A percentile compares a stretch with the other conserved stretches of the same genome.
Conservation (phyloP, 2,329 filamentous ascomycete genomes). For the Rutstroemia sp. region DNA sequence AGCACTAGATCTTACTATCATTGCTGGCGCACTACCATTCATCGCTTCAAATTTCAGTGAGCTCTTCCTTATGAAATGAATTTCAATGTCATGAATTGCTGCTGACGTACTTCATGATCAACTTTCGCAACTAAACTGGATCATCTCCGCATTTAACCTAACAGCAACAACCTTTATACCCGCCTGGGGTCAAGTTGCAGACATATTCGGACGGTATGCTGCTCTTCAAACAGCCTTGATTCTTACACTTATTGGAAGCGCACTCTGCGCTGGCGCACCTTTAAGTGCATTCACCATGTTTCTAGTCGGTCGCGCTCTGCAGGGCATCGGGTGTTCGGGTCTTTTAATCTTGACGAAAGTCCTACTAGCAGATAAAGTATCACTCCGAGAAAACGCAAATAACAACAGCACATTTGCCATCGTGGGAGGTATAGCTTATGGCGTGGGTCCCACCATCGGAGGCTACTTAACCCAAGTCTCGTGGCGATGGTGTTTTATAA, state of each 20-base stretch:
- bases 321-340: slow-evolving; percentile 55
- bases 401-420: slow-evolving; percentile 57
- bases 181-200: slow-evolving; percentile 55
- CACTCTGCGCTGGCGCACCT: slow-evolving; percentile 52
- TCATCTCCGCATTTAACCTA: slow-evolving; percentile 61
- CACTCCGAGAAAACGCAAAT: slow-evolving; percentile 51
- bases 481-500: slow-evolving; percentile 63
- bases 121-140: slow-evolving; percentile 57
- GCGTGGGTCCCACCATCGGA: slow-evolving; percentile 51
- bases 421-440: slow-evolving; percentile 51
- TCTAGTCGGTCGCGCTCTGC: slow-evolving; percentile 54
- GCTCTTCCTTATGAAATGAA: slow-evolving; percentile 12
- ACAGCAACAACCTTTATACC: slow-evolving; percentile 61
- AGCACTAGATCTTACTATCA: slow-evolving; percentile 57
- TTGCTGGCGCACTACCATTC: slow-evolving; percentile 51
- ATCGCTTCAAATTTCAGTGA: slow-evolving; percentile 59
- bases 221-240: slow-evolving; percentile 50
- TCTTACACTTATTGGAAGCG: slow-evolving; percentile 51
- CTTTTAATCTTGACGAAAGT: slow-evolving; percentile 53
- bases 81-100: too few species aligned
- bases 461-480: slow-evolving; percentile 43
- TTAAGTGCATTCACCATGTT: slow-evolving; percentile 48
- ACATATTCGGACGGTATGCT: slow-evolving; percentile 56
- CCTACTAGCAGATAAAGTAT: slow-evolving; percentile 59
- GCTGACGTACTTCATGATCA: slow-evolving; percentile 33